phyloP scores from a whole-genome alignment of 306 rosid species.

The Ceratonia siliqua region DNA sequence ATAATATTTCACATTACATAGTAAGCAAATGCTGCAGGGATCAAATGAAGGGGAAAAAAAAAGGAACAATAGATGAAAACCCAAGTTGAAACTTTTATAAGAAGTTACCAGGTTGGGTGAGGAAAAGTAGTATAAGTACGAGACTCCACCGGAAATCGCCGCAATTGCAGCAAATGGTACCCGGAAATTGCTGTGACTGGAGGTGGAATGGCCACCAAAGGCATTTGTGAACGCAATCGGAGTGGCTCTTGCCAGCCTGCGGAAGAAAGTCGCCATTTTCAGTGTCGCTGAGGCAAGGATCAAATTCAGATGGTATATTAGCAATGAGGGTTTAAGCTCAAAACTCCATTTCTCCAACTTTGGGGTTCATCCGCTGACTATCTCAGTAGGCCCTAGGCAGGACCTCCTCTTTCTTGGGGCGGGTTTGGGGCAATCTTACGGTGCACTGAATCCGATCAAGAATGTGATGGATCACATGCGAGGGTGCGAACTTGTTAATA shows the following conservation, averaged over 20 bases:
- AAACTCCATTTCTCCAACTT: neutral
- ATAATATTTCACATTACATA: neutral
- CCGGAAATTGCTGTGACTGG: conserved; percentile 42
- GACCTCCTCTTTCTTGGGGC: neutral
- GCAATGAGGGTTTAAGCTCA: neutral
- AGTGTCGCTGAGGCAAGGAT: conserved; percentile 19
- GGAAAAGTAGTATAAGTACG: conserved; percentile 62
- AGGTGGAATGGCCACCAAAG: conserved; percentile 49
- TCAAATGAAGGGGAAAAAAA: neutral
- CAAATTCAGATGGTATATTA: neutral
- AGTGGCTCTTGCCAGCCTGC: conserved; percentile 59
- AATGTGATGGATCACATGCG: neutral
- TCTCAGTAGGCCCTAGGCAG: neutral
- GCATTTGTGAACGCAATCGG: conserved; percentile 53
- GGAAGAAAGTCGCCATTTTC: conserved; percentile 73
- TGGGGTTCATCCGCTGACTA: neutral
- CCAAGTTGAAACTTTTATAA: neutral
- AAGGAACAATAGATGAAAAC: conserved; percentile 8
- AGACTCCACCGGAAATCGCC: conserved; percentile 83
- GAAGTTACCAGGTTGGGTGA: conserved; percentile 61
- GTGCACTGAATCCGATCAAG: neutral
- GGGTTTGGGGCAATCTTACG: neutral
- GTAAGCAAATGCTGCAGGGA: neutral
- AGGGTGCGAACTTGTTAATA: neutral
- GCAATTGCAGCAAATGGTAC: conserved; percentile 71